Base-by-base conservation (phyloP, 805 yeast genomes). In the Candida sphagnicola region DNA sequence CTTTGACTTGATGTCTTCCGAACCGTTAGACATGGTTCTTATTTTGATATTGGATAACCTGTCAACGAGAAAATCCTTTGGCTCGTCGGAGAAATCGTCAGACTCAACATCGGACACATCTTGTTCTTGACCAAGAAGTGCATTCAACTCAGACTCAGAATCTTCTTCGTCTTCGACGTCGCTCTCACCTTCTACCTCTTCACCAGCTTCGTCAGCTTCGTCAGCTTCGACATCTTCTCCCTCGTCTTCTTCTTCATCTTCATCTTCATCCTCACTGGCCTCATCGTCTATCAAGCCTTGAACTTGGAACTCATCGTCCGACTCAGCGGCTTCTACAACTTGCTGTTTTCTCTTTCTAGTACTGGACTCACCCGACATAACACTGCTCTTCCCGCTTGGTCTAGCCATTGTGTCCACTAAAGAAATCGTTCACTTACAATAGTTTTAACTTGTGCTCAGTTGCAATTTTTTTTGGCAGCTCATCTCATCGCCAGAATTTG, bases 71-170 rank as follows among this genome's bases (percentile, higher is more conserved):
- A 74, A 79, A 30, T 73, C 77, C 17, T 67, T 70, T 17, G 80
- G 78, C 49, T 75, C 81, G 24, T 75, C 80, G 15, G 73, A 74
- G 35, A 66, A 70, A 18, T 72, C 78, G 12, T 65, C 72, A 4
- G 75, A 68, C 30, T 64, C 62, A 11, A 54, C 61, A 31, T 66
- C 72, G 21, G 61, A 53, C n/a, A 43, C 44, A 34, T 65, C 71
- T 21, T 72, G 78, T 47, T 75, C 80, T 43, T 67, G 74, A 5
- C 77, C 85, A 30, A 82, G 55, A n/a, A 83, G 63, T 35, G 65
- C 60, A 50, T 82, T 80, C 42, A 81, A 66, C 49, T 82, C 89
- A 4, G 74, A 82, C 45, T 81, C 88, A 5, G 77, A 72, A 43
- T 77, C 82, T 5, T 55, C 67, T 2, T 61, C 70, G 13, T 59